Conservation (phyloP, 2,329 filamentous ascomycete genomes). For the Didymella sp. region DNA sequence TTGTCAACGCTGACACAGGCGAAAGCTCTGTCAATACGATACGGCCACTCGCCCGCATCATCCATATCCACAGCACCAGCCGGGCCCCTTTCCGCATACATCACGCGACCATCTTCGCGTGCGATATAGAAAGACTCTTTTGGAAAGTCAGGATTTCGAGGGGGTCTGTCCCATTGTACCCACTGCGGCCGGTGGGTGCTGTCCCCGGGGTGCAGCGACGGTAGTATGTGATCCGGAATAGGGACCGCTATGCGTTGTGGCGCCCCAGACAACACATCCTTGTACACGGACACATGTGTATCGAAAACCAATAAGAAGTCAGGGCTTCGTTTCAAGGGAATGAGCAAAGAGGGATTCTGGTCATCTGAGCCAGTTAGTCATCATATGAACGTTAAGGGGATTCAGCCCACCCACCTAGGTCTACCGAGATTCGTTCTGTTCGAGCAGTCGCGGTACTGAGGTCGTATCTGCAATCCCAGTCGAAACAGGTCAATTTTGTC, state of each 20-base stretch:
- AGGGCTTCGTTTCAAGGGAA: slow-evolving; percentile 51
- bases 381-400: neutral
- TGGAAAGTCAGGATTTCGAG: slow-evolving; percentile 63
- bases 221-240: slow-evolving; percentile 41
- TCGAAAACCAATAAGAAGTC: slow-evolving; percentile 52
- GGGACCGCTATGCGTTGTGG: slow-evolving; percentile 29
- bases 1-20: slow-evolving; percentile 66
- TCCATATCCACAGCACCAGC: slow-evolving; percentile 45
- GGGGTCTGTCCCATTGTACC: slow-evolving; percentile 84
- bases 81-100: slow-evolving; percentile 70
- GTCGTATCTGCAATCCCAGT: slow-evolving; percentile 60
- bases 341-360: slow-evolving; percentile 48
- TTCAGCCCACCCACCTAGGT: slow-evolving; percentile 33
- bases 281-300: slow-evolving; percentile 48
- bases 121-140: slow-evolving; percentile 85
- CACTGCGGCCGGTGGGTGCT: slow-evolving; percentile 65
- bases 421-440: slow-evolving; percentile 36
- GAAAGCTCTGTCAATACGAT: slow-evolving; percentile 82
- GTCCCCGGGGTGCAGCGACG: slow-evolving; percentile 55
- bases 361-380: slow-evolving; percentile 40
- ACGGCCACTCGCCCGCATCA: slow-evolving; percentile 66
- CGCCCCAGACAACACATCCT: slow-evolving; percentile 51
- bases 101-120: slow-evolving; percentile 83
- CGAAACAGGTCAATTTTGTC: slow-evolving; percentile 59
- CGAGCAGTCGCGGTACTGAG: slow-evolving; percentile 36